Base-by-base conservation (phyloP, 1,139 yeast genomes). In the Pichia sp. region DNA sequence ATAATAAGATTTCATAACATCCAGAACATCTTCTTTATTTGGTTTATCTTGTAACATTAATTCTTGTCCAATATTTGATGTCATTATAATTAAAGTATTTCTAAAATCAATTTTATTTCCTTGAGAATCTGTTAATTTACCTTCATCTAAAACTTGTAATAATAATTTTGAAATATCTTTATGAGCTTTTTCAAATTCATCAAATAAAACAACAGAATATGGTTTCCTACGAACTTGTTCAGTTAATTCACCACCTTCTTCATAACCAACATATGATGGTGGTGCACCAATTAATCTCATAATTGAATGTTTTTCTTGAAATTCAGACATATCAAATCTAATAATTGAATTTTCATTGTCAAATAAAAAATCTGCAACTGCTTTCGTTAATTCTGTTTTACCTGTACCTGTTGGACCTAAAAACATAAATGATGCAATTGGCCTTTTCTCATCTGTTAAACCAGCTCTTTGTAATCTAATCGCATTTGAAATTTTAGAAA, bases 401-500 rank as follows among this genome's bases (percentile, higher is more conserved):
- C 98, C 98, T 0, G 97, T 90, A 67, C 98, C 98, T 0, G 97
- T 90, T 35, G 97, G 97, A 22, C 98, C 98, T 54, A 92, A 70
- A 64, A 92, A 92, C 82, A 92, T 82, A 63, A 92, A 92, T 46
- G 95, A 85, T 2, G 97, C 97, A 58, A 90, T 90, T 3, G 98
- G 98, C 49, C 97, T 76, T 64, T 85, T 85, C 51, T 87, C 96
- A 62, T 87, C 84, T 4, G 97, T 90, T 47, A 92, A 75, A 0
- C 98, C 98, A 1, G 98, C 98, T 57, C 98, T 76, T 63, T 92
- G 97, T 51, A 92, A 71, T 62, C 97, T 82, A 10, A 92, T 97
- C 1, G 98, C 97, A 65, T 90, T 96, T 0, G 96, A 74, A 41
- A 92, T 83, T 0, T 96, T 85, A 49, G 76, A 76, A 42, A 92